Evolutionary conservation across 192 early-diverging fungal genomes (phyloP).

Genomic region (Pilobolus umbonatus): DNA sequence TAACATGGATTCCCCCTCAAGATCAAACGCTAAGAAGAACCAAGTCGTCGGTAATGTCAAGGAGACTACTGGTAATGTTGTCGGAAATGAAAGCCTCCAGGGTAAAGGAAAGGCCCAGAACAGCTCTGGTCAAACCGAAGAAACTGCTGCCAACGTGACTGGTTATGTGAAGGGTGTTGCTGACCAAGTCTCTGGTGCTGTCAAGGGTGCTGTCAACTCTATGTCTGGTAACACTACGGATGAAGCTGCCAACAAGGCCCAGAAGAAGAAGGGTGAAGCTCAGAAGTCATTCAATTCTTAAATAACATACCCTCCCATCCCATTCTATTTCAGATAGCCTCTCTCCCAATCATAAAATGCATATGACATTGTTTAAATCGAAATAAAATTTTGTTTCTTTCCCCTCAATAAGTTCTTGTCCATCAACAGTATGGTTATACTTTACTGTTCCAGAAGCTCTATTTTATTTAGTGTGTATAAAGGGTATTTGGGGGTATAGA

Average conservation of each 20-base stretch:
- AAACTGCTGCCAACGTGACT: conserved; percentile 17
- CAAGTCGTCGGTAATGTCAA: conserved; percentile 33
- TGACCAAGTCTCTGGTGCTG: conserved; percentile 28
- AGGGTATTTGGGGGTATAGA: too few species aligned
- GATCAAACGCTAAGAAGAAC: conserved; percentile 20
- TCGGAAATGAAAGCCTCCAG: conserved; percentile 29
- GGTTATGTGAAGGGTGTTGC: conserved; percentile 25
- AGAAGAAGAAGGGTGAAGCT: conserved; percentile 20
- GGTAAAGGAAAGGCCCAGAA: conserved; percentile 29
- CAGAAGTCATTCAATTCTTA: conserved; percentile 11
- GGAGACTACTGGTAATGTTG: conserved; percentile 30
- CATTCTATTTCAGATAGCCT: too few species aligned
- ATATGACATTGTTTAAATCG: too few species aligned
- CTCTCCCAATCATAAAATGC: too few species aligned
- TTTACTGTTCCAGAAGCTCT: too few species aligned
- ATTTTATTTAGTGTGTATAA: too few species aligned
- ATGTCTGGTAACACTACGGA: conserved; percentile 16
- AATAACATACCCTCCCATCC: too few species aligned
- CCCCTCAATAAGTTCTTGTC: too few species aligned
- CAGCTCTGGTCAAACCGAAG: conserved; percentile 20
- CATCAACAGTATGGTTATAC: too few species aligned
- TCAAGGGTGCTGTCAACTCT: conserved; percentile 23
- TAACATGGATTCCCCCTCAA: conserved; percentile 10
- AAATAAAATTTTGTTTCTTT: too few species aligned
- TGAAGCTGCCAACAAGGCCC: conserved; percentile 12